These are phyloP conservation scores for Saccharomyces hybrid DNA, from an alignment of 1,139 yeast species.

Conservation along the genomic window DNA sequence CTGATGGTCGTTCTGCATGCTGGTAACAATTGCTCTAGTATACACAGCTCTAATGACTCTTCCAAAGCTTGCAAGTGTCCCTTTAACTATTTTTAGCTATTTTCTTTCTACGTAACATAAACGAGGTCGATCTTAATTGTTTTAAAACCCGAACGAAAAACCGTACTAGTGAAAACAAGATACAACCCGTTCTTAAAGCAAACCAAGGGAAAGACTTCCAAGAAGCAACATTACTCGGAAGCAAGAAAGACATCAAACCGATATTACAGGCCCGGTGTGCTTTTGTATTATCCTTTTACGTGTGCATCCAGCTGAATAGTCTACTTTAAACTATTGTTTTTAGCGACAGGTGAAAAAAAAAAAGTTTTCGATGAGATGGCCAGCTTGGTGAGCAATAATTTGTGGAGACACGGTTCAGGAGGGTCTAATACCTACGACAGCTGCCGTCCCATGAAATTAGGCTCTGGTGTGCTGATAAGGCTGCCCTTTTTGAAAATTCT, in stretches of 20 bases:
- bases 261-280: background rate
- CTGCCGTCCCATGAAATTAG: slow-evolving; percentile 18
- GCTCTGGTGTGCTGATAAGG: slow-evolving; percentile 23
- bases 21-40: background rate
- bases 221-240: background rate
- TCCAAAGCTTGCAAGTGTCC: background rate
- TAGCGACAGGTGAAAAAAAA: background rate
- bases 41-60: background rate
- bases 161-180: background rate
- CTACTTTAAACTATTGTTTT: background rate
- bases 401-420: background rate
- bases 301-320: background rate
- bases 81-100: background rate
- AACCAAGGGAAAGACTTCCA: background rate
- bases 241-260: background rate
- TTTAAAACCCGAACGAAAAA: slow-evolving; percentile 5
- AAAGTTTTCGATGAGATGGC: background rate
- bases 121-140: slow-evolving; percentile 2
- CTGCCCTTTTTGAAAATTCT: slow-evolving; percentile 7
- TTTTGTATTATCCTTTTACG: background rate
- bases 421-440: slow-evolving; percentile 12
- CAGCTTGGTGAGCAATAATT: background rate
- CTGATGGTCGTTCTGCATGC: slow-evolving; percentile 3
- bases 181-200: background rate
- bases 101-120: background rate